A percentile compares a stretch with the other conserved stretches of the same genome.
Evolutionary conservation across 768 basidiomycete genomes (phyloP).

Genomic region (Panus rudis): DNA sequence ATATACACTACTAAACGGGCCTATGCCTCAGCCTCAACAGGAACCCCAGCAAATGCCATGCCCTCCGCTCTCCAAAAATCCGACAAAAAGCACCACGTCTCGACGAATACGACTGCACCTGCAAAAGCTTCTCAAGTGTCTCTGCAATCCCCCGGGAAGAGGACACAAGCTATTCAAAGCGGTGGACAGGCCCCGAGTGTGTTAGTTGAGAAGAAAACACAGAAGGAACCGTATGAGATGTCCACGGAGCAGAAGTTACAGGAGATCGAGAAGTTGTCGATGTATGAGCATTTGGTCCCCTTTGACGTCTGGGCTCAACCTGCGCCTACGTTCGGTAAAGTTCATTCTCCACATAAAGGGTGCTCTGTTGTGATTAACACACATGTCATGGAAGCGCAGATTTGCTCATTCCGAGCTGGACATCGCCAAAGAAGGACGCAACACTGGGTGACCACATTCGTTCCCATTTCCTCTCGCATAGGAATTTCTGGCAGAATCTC

Average conservation of each 20-base stretch:
- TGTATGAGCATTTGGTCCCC: conserved; percentile 1
- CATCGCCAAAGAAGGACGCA: conserved; percentile 10
- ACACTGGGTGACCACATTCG: conserved; percentile 13
- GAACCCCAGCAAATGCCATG: no score
- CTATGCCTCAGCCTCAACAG: no score
- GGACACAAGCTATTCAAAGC: neutral
- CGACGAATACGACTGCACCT: neutral
- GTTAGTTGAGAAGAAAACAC: neutral
- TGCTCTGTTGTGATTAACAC: neutral
- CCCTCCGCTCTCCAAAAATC: conserved; percentile 4
- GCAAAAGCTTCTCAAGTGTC: neutral
- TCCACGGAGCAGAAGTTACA: conserved; percentile 8
- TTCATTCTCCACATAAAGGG: neutral
- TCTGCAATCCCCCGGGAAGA: neutral
- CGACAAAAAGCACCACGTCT: conserved; percentile 1
- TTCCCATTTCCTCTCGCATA: conserved; percentile 2
- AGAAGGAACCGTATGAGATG: neutral
- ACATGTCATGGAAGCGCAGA: conserved; percentile 9
- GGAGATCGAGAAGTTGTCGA: conserved; percentile 8
- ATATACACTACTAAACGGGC: no score
- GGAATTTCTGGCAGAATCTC: conserved; percentile 24
- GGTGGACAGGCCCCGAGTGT: neutral
- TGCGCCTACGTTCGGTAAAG: conserved; percentile 8
- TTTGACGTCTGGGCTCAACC: conserved; percentile 14
- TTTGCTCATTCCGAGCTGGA: conserved; percentile 14